Evolutionary conservation across 495 filamentous ascomycete species (phyloP), one percentile per base, ranked within the genome.

Genomic region (Talaromyces wortmannii): DNA sequence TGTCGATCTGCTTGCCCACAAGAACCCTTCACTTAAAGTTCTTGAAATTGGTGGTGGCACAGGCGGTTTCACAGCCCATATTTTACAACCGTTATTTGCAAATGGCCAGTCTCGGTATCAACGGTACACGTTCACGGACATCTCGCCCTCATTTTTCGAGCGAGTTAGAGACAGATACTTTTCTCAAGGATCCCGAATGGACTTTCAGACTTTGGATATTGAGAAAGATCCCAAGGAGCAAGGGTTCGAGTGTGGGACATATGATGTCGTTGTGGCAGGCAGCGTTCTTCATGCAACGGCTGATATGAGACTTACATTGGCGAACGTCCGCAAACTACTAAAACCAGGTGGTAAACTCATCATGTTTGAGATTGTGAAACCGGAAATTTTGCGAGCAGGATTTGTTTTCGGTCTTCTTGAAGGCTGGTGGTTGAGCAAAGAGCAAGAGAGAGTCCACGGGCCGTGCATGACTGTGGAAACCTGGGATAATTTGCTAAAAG

Each of bases 201-300:
- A 45, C 2, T 51, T 56, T 53, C 11, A n/a, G 2, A 50, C 31
- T 18, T 44, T 81, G 0, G 67, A 83, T 48, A 76, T 79, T 44
- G 68, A 74, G 45, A 55, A 67, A 42, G 74, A 79, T 49, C 77
- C 75, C 6, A 52, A 53, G 7, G 23, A 50, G 12, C 78, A 83
- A 57, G 78, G 74, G 3, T 75, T 79, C 44, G 64, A 71, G n/a
- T 54, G 50, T 10, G 72, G 60, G 6, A 57, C 60, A 0, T 83
- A 76, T 59, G 78, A 83, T 57, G 43, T 83, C 8, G 61, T 83
- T 16, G 55, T 81, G 23, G 78, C 77, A 7, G 40, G 66, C 3
- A 69, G 72, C 52, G 70, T 72, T 1, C 52, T 85, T 5, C 80
- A 85, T 57, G 77, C 77, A 1, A 84, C 80, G 0, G 43, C 43